These are phyloP conservation scores for Exophiala calicioides DNA, from an alignment of 2,329 filamentous ascomycete genomes.

Conservation along the genomic window DNA sequence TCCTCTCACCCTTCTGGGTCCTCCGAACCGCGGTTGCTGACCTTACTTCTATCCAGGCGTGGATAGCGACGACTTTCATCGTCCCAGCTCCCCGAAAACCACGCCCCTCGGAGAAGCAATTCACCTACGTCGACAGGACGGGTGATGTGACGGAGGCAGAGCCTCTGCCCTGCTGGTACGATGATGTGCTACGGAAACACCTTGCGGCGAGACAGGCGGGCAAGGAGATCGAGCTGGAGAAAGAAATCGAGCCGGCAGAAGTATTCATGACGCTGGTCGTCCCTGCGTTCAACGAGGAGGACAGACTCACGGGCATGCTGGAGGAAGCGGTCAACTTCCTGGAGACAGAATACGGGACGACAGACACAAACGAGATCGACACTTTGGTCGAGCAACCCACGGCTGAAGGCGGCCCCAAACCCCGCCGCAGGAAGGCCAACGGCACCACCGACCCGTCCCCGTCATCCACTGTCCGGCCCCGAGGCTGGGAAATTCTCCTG, in stretches of 20 bases:
- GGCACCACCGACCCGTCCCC: conserved; percentile 65
- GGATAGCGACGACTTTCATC: conserved; percentile 68
- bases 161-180: conserved; percentile 81
- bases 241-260: conserved; percentile 69
- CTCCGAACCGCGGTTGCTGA: no score
- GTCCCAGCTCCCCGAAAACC: conserved; percentile 78
- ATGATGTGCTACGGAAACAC: conserved; percentile 64
- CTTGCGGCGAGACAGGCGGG: conserved; percentile 49
- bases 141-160: conserved; percentile 58
- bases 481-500: conserved; percentile 88
- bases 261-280: conserved; percentile 90
- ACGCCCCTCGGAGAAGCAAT: conserved; percentile 78
- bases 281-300: conserved; percentile 92
- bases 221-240: conserved; percentile 37
- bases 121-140: conserved; percentile 70
- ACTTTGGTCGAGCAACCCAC: no score
- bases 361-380: conserved; percentile 54
- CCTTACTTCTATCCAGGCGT: conserved; percentile 53
- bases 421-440: conserved; percentile 35
- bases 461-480: conserved; percentile 65
- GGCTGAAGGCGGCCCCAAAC: conserved; percentile 35
- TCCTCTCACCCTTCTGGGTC: conserved; percentile 9
- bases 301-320: conserved; percentile 78
- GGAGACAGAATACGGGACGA: conserved; percentile 69
- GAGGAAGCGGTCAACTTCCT: conserved; percentile 89